Conservation (phyloP, 768 basidiomycete genomes). For the Mycena alexandri region DNA sequence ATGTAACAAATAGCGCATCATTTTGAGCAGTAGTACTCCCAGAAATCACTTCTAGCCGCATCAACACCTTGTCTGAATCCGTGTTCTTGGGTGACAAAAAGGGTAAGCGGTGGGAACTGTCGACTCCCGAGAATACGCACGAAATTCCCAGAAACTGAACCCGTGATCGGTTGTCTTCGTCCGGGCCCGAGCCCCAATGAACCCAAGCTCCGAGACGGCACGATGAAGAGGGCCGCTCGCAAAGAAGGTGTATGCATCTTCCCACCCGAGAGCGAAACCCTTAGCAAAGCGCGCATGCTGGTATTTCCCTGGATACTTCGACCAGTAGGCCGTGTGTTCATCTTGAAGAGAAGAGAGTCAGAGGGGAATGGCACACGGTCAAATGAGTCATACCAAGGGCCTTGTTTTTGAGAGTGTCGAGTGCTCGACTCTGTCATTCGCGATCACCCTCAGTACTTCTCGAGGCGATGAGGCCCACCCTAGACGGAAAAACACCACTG, state of each 20-base stretch:
- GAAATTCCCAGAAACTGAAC: constrained; percentile 73
- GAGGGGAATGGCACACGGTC: background rate
- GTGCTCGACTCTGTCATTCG: constrained; percentile 38
- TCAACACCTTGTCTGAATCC: constrained; percentile 71
- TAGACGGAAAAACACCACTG: constrained; percentile 71
- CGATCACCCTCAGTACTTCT: constrained; percentile 38
- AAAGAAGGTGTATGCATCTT: constrained; percentile 74
- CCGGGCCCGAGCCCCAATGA: constrained; percentile 76
- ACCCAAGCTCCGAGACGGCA: constrained; percentile 71
- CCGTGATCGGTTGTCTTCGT: constrained; percentile 61
- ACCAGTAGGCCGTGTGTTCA: constrained; percentile 57
- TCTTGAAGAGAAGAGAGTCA: constrained; percentile 42
- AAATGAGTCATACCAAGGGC: constrained; percentile 49
- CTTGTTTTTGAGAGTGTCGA: constrained; percentile 44
- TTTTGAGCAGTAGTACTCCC: constrained; percentile 44
- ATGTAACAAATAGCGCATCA: constrained; percentile 10
- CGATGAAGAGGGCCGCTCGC: constrained; percentile 34
- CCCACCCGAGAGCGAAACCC: constrained; percentile 80
- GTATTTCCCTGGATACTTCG: constrained; percentile 66
- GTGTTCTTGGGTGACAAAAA: constrained; percentile 57
- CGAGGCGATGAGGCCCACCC: constrained; percentile 57
- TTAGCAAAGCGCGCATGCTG: constrained; percentile 76
- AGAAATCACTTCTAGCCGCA: constrained; percentile 56
- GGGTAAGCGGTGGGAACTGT: constrained; percentile 7
- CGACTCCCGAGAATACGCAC: constrained; percentile 47